A percentile compares a stretch with the other conserved stretches of the same genome.
Conservation (phyloP, 345 rosid genomes). For the Trapa bicornis region DNA sequence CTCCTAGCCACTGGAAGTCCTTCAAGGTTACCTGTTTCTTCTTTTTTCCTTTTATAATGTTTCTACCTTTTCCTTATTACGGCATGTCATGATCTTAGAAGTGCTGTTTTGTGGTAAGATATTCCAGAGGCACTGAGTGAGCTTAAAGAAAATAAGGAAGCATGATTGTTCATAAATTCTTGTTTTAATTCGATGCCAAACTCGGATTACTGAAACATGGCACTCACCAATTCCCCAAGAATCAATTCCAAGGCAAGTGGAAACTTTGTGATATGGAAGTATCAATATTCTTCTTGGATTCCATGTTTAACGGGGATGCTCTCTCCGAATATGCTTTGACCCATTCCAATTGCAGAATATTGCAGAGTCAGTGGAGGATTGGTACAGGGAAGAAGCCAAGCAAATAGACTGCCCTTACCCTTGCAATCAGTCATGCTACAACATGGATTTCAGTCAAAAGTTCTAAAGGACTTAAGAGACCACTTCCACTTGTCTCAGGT, state of each 20-base stretch:
- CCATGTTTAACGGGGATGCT: background rate
- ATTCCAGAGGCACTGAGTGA: slow-evolving; percentile 35
- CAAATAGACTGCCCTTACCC: slow-evolving; percentile 80
- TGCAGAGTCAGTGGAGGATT: slow-evolving; percentile 77
- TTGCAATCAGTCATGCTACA: slow-evolving; percentile 73
- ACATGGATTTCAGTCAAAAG: slow-evolving; percentile 18
- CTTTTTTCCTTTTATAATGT: background rate
- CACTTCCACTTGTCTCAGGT: background rate
- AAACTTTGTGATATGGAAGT: background rate
- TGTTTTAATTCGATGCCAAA: slow-evolving; percentile 75
- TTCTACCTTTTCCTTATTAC: background rate
- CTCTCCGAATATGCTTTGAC: background rate
- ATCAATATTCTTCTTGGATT: background rate
- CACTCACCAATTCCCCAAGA: slow-evolving; percentile 60
- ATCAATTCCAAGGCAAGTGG: slow-evolving; percentile 45
- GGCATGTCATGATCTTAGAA: background rate
- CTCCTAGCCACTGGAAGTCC: slow-evolving; percentile 33
- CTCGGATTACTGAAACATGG: slow-evolving; percentile 52
- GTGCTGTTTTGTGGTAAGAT: slow-evolving; percentile 29
- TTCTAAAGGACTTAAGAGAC: background rate
- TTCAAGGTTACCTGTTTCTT: slow-evolving; percentile 40
- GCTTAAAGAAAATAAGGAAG: slow-evolving; percentile 31
- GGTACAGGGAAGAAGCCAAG: slow-evolving; percentile 55
- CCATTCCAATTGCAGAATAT: slow-evolving; percentile 42
- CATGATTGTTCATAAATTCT: slow-evolving; percentile 71